A percentile compares a stretch with the other conserved stretches of the same genome.
phyloP scores from a whole-genome alignment of 2,329 filamentous ascomycete genomes.

The Knufia fluminis region DNA sequence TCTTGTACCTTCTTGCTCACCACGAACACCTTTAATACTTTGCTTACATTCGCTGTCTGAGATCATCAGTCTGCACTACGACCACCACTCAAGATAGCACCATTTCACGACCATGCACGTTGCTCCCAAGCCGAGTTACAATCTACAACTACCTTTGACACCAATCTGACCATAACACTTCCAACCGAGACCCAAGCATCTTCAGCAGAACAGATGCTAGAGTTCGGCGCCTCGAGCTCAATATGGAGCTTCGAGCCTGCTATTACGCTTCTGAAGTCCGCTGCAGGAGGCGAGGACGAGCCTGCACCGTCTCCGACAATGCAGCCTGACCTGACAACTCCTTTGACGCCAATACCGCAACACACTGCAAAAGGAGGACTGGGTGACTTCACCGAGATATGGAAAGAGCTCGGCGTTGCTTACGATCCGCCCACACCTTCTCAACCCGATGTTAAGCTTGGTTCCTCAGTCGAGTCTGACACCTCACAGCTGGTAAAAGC shows the following conservation, averaged over 20 bases:
- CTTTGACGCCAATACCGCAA: background rate
- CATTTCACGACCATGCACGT: background rate
- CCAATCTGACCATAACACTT: background rate
- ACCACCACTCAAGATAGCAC: background rate
- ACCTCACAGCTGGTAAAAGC: slow-evolving; percentile 20
- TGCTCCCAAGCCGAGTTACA: background rate
- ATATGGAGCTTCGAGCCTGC: slow-evolving; percentile 7
- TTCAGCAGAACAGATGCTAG: background rate
- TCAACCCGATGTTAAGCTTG: background rate
- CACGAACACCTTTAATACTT: background rate
- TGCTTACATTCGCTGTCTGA: background rate
- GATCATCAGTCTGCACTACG: background rate
- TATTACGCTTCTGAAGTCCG: background rate
- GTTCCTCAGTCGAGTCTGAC: slow-evolving; percentile 9
- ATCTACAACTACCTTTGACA: background rate
- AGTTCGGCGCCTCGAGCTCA: background rate
- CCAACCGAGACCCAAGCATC: background rate
- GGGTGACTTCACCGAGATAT: slow-evolving; percentile 6
- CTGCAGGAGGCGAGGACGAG: background rate
- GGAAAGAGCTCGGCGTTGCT: background rate
- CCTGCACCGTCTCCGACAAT: background rate
- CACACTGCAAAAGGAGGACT: background rate
- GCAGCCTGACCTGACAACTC: background rate
- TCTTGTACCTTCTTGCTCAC: too few relatives aligned
- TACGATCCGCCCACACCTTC: background rate